Conservation (phyloP, 2,329 filamentous ascomycete species). For the Aspergillus hortae region DNA sequence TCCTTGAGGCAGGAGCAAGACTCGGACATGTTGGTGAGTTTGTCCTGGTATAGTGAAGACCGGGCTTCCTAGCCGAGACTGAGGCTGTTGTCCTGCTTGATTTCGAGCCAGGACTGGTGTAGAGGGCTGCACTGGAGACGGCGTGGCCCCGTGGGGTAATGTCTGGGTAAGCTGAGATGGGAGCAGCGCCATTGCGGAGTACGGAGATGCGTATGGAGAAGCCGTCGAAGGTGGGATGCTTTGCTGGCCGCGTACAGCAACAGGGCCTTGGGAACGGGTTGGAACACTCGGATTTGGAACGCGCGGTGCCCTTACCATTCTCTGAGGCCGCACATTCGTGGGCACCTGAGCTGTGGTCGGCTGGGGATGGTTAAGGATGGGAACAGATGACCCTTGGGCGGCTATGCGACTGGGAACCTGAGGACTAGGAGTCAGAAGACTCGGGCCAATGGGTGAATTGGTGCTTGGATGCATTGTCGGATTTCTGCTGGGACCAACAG, state of each 20-base stretch:
- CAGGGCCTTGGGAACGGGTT: neutral
- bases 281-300: no score
- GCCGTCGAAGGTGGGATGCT: neutral
- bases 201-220: neutral
- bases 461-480: no score
- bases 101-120: neutral
- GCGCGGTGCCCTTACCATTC: neutral
- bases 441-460: neutral
- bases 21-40: neutral
- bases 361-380: neutral
- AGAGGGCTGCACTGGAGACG: neutral
- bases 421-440: neutral
- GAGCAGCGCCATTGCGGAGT: neutral
- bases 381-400: neutral
- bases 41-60: neutral
- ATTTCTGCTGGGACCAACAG: no score
- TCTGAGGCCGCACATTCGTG: neutral
- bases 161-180: constrained; percentile 2
- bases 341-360: neutral
- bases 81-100: neutral
- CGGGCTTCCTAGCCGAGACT: neutral
- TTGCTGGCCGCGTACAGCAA: no score
- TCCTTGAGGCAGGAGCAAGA: constrained; percentile 36
- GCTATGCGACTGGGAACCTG: neutral
- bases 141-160: neutral